Percentiles rank a stretch among this genome's conserved stretches.
These are phyloP conservation scores for Endoconidiophora laricicola DNA, from an alignment of 2,329 filamentous ascomycete genomes.

Conservation along the genomic window DNA sequence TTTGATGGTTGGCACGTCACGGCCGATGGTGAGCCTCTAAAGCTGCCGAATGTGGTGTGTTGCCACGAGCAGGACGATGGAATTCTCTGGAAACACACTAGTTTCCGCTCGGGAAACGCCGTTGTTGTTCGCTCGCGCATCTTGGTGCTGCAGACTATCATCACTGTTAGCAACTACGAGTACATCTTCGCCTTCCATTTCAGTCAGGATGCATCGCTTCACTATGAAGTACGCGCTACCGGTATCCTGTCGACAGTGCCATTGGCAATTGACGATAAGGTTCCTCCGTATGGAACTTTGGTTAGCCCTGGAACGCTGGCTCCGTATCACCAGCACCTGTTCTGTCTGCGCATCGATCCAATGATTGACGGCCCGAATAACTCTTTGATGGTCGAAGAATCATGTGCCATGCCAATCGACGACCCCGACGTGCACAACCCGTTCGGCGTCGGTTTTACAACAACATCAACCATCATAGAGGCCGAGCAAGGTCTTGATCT, in stretches of 20 bases:
- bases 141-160: slow-evolving; percentile 46
- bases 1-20: slow-evolving; percentile 22
- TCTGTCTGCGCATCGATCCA: slow-evolving; percentile 48
- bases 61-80: slow-evolving; percentile 30
- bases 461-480: slow-evolving; percentile 27
- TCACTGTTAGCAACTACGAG: slow-evolving; percentile 51
- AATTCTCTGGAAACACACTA: slow-evolving; percentile 48
- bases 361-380: slow-evolving; percentile 43
- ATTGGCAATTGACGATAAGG: slow-evolving; percentile 35
- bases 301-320: slow-evolving; percentile 46
- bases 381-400: slow-evolving; percentile 28
- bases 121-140: slow-evolving; percentile 41
- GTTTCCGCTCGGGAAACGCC: slow-evolving; percentile 41
- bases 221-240: slow-evolving; percentile 22
- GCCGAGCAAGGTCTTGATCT: slow-evolving; percentile 32
- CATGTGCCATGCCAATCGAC: slow-evolving; percentile 25
- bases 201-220: slow-evolving; percentile 31
- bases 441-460: slow-evolving; percentile 30
- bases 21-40: slow-evolving; percentile 18
- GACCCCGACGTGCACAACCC: slow-evolving; percentile 30
- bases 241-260: slow-evolving; percentile 31
- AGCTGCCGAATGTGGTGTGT: slow-evolving; percentile 22
- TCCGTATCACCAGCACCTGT: slow-evolving; percentile 53
- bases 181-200: slow-evolving; percentile 32
- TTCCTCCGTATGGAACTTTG: slow-evolving; percentile 39